These are phyloP conservation scores for Sindora glabra DNA, from an alignment of 306 rosid species.

Conservation along the genomic window DNA sequence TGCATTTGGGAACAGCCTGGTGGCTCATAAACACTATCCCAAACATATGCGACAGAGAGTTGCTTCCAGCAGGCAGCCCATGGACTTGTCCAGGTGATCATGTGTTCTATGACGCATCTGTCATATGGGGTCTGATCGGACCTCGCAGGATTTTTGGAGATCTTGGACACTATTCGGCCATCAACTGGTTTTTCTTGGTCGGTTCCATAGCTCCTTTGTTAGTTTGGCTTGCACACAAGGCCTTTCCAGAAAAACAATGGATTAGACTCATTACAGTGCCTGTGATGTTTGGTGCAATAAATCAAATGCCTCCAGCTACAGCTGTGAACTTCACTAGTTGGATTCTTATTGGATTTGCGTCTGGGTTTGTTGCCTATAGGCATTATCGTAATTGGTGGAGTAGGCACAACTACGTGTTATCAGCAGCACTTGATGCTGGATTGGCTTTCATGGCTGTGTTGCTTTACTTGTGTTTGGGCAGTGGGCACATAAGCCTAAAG, in stretches of 20 bases:
- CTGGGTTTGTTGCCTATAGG: conserved; percentile 58
- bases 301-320: conserved; percentile 73
- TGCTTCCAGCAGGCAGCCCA: conserved; percentile 65
- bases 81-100: conserved; percentile 91
- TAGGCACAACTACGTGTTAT: conserved; percentile 63
- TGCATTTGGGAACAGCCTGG: conserved; percentile 76
- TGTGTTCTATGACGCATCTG: conserved; percentile 84
- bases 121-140: conserved; percentile 77
- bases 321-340: conserved; percentile 70
- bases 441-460: conserved; percentile 84
- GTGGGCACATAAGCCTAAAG: conserved; percentile 37
- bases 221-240: conserved; percentile 75
- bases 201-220: conserved; percentile 69
- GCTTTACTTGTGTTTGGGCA: conserved; percentile 55
- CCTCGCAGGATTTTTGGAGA: conserved; percentile 71
- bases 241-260: conserved; percentile 64
- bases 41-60: conserved; percentile 46
- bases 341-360: conserved; percentile 62
- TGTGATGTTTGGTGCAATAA: conserved; percentile 48
- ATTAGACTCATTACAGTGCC: conserved; percentile 59
- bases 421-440: conserved; percentile 84
- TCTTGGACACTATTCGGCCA: conserved; percentile 59
- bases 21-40: conserved; percentile 71
- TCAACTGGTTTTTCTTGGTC: conserved; percentile 74
- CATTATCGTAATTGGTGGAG: conserved; percentile 75